Base-by-base conservation (phyloP, 1,139 yeast genomes). In the Geotrichum australiense region DNA sequence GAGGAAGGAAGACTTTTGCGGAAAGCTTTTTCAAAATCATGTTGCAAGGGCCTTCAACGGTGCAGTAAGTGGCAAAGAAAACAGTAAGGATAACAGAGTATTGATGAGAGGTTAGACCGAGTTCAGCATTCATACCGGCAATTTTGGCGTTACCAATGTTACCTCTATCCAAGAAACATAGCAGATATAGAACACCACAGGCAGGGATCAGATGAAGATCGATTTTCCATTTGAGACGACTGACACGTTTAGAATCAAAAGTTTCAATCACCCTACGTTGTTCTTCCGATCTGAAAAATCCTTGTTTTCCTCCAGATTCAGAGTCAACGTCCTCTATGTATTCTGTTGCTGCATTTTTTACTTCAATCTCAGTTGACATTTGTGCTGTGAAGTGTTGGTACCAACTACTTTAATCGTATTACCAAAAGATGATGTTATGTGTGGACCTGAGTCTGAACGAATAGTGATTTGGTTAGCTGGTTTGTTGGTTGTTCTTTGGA, bases 101-200 rank as follows among this genome's bases (percentile, higher is more conserved):
- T 26, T 44, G 37, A n/a, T 28, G 23, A 25, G 44, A 48, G 3
- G 38, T 21, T 8, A 49, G 31, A 4, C 38, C 63, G 45, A 76
- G 58, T 48, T 76, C 81, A 12, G 59, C 64, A 49, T 68, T 74
- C 36, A 77, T 56, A 3, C 78, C 78, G 39, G 75, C 80, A 26
- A 76, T 64, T 49, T 76, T 64, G 1, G 82, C 82, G 51, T 73
- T 69, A 2, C 80, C 80, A 50, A 77, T 73, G 53, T 74, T 75
- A 47, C 73, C 72, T 49, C 80, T 63, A 56, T 77, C 83, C 50
- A 77, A 61, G 50, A 69, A 73, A 48, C 74, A 71, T 39, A 75
- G 59, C 41, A 74, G 65, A 48, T 74, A 74, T 41, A 74, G 64
- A 35, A 68, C 59, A 41, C 74, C 71, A 37, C 77, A 61, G 67